Conservation (phyloP, 2,329 filamentous ascomycete genomes). For the Colletotrichum shisoi region DNA sequence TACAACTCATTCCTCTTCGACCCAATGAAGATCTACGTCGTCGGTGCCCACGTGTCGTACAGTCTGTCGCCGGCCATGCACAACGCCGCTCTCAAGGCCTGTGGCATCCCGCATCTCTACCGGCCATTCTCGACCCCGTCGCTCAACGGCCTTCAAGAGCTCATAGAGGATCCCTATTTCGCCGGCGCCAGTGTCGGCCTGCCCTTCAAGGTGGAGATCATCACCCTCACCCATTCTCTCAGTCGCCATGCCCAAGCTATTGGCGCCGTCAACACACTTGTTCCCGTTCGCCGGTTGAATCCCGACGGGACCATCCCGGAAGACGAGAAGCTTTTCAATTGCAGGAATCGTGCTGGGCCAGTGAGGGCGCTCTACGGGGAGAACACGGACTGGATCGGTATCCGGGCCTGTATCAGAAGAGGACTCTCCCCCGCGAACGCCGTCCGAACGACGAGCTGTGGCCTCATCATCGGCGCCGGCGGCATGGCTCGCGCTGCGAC, state of each 20-base stretch:
- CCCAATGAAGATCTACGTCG: slow-evolving; percentile 75
- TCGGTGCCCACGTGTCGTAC: slow-evolving; percentile 76
- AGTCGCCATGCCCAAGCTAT: slow-evolving; percentile 78
- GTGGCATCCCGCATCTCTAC: slow-evolving; percentile 74
- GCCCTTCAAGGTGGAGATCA: slow-evolving; percentile 78
- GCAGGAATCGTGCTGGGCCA: slow-evolving; percentile 69
- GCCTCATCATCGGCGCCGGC: slow-evolving; percentile 70
- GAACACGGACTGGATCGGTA: slow-evolving; percentile 84
- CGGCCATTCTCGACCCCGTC: slow-evolving; percentile 69
- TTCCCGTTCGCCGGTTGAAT: slow-evolving; percentile 71
- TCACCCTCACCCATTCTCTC: slow-evolving; percentile 72
- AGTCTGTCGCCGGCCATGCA: slow-evolving; percentile 82
- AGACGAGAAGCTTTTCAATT: slow-evolving; percentile 61
- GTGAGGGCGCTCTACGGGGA: slow-evolving; percentile 77
- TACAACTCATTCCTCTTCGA: slow-evolving; percentile 73
- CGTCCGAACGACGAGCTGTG: slow-evolving; percentile 63
- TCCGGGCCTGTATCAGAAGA: slow-evolving; percentile 74
- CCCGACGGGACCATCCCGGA: slow-evolving; percentile 65
- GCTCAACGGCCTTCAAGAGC: slow-evolving; percentile 67
- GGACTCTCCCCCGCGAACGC: slow-evolving; percentile 77
- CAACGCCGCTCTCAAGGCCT: slow-evolving; percentile 71
- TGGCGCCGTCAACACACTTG: slow-evolving; percentile 77
- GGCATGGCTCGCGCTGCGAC: slow-evolving; percentile 82
- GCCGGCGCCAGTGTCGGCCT: slow-evolving; percentile 76
- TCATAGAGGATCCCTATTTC: slow-evolving; percentile 72